Conservation (phyloP, 208 protist genomes). For the Phytomonas sp. region DNA sequence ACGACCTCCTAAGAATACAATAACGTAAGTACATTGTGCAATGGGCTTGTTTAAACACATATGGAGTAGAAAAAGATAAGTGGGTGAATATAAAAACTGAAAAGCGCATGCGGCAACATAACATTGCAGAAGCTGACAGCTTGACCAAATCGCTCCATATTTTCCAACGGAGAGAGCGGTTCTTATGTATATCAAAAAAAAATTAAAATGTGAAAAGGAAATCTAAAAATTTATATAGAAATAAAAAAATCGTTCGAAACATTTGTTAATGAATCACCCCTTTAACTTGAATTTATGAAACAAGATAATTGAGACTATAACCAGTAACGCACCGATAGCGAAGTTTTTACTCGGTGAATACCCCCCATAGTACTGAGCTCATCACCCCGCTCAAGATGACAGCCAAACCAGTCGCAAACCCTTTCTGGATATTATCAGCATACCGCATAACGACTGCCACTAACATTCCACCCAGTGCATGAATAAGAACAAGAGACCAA, state of each 20-base stretch:
- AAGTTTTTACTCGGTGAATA: slow-evolving; percentile 31
- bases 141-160: too few species aligned
- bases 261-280: not conserved
- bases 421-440: slow-evolving; percentile 83
- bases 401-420: slow-evolving; percentile 73
- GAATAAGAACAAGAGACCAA: slow-evolving; percentile 54
- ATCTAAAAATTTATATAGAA: slow-evolving; percentile 8
- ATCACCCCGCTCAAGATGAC: slow-evolving; percentile 64
- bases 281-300: slow-evolving; percentile 67
- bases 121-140: too few species aligned
- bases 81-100: too few species aligned
- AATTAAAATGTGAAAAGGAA: slow-evolving; percentile 10
- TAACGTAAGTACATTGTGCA: too few species aligned
- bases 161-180: too few species aligned
- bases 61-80: too few species aligned
- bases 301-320: slow-evolving; percentile 35
- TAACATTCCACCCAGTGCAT: slow-evolving; percentile 71
- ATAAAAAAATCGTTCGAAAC: not conserved
- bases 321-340: slow-evolving; percentile 37
- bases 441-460: slow-evolving; percentile 79
- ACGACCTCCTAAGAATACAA: too few species aligned
- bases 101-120: too few species aligned
- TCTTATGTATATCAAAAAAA: too few species aligned
- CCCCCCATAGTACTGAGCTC: slow-evolving; percentile 45
- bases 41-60: too few species aligned